phyloP scores from a whole-genome alignment of 768 basidiomycete genomes.

The Calocybe cyanea region DNA sequence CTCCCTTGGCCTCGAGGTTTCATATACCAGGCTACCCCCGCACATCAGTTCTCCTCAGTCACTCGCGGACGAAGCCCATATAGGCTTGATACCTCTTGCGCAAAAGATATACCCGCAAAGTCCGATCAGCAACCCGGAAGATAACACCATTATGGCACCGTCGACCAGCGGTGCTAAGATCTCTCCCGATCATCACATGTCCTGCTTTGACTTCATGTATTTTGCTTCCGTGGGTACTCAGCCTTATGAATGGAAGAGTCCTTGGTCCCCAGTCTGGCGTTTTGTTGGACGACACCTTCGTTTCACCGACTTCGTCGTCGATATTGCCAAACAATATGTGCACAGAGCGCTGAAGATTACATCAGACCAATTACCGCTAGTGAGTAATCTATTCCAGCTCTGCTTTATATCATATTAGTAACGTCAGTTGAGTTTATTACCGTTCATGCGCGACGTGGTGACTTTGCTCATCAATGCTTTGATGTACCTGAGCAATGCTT shows the following conservation, averaged over 20 bases:
- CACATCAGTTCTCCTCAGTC: constrained; percentile 20
- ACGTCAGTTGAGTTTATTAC: constrained; percentile 33
- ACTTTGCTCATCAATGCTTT: constrained; percentile 34
- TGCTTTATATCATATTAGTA: neutral
- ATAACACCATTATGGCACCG: constrained; percentile 19
- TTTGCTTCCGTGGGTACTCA: constrained; percentile 26
- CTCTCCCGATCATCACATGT: constrained; percentile 25
- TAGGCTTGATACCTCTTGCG: constrained; percentile 25
- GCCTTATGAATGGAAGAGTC: constrained; percentile 28
- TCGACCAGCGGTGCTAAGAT: constrained; percentile 22
- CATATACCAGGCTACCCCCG: constrained; percentile 29
- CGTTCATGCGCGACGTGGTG: constrained; percentile 44
- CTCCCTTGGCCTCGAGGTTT: constrained; percentile 32
- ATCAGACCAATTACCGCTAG: constrained; percentile 27
- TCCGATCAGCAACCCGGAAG: constrained; percentile 17
- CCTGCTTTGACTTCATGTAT: constrained; percentile 32
- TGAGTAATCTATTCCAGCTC: constrained; percentile 17
- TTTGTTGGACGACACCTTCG: constrained; percentile 32
- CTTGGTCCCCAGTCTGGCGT: constrained; percentile 42
- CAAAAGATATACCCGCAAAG: constrained; percentile 25
- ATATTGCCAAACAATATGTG: constrained; percentile 31
- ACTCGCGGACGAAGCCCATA: constrained; percentile 19
- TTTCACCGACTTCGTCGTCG: constrained; percentile 28
- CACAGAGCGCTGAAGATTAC: constrained; percentile 23
- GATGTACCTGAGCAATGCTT: constrained; percentile 33